Evolutionary conservation across 192 early-diverging fungal species (phyloP), one percentile per base, ranked within the genome.

Genomic region (Chytriomyces sp.): DNA sequence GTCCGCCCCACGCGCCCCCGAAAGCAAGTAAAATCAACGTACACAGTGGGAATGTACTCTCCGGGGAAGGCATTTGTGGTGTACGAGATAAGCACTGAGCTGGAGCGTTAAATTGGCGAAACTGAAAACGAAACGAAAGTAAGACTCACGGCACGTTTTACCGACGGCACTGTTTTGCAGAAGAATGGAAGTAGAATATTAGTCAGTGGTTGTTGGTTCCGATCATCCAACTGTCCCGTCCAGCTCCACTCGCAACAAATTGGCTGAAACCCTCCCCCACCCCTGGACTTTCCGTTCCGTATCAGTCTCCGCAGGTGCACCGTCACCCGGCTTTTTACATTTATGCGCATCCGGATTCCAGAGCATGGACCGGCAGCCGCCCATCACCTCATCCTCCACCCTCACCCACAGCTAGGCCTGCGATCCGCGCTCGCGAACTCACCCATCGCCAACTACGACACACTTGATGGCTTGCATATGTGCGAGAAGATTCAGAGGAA

Each of bases 21-120:
- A 31, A 17, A 63, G 19, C 14, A 22, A 30, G 28, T 37, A n/a
- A 25, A 31, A 34, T 26, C 53, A 26, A 79, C 89, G 86, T 93
- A 98, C 94, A 99, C 96, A 62, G 96, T 99, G 59, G 96, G 96
- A 77, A 99, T 97, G 77, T 99, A 99, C 86, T 99, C 96, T 62
- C 96, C 96, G 19, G 96, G 96, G 84, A 99, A 99, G 34, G 97
- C 97, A 86, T 99, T 99, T 70, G 97, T 99, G 19, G 97, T 99
- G 86, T 99, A 99, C 82, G 88, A 90, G 82, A 99, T 99, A 64
- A 99, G 82, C 40, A 96, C 78, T 85, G 60, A 6, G n/a, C 2
- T 33, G 0, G 30, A 26, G 19, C 0, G 57, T 37, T 37, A 37
- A 41, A 22, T 33, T 4, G 58, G 59, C 14, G 57, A 28, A 49